A percentile compares a stretch with the other conserved stretches of the same genome.
Conservation (phyloP, 176 grass and related monocot genomes). For the Carex myosuroides region DNA sequence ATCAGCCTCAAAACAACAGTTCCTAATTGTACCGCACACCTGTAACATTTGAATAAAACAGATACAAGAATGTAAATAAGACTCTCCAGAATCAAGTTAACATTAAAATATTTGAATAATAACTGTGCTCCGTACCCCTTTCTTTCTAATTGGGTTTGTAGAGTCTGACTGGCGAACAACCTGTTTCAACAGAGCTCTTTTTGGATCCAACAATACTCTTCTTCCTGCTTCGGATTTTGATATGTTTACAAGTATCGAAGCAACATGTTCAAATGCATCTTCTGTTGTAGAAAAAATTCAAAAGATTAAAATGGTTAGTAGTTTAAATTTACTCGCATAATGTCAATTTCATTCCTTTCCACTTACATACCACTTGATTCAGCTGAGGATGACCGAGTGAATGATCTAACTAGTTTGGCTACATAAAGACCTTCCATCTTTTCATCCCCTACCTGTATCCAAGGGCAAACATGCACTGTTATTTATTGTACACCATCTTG, state of each 20-base stretch:
- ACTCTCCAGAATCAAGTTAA: background rate
- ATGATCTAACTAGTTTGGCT: slow-evolving; percentile 77
- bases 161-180: slow-evolving; percentile 82
- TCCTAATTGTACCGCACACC: slow-evolving; percentile 82
- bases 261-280: slow-evolving; percentile 78
- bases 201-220: slow-evolving; percentile 83
- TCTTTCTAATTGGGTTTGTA: slow-evolving; percentile 87
- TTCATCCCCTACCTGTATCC: slow-evolving; percentile 72
- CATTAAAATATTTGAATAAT: background rate
- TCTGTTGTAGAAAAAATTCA: slow-evolving; percentile 33
- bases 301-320: background rate
- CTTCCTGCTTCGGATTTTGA: slow-evolving; percentile 82
- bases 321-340: background rate
- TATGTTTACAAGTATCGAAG: slow-evolving; percentile 89
- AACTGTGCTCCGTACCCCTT: slow-evolving; percentile 49
- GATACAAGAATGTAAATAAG: background rate
- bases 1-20: slow-evolving; percentile 98
- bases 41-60: slow-evolving; percentile 18
- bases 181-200: slow-evolving; percentile 79
- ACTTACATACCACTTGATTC: slow-evolving; percentile 4
- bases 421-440: slow-evolving; percentile 89
- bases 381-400: slow-evolving; percentile 57
- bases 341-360: background rate
- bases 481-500: background rate
- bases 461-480: slow-evolving; percentile 19